Evolutionary conservation across 768 basidiomycete genomes (phyloP), one percentile per base, ranked within the genome.

Genomic region (Obba rivulosa): DNA sequence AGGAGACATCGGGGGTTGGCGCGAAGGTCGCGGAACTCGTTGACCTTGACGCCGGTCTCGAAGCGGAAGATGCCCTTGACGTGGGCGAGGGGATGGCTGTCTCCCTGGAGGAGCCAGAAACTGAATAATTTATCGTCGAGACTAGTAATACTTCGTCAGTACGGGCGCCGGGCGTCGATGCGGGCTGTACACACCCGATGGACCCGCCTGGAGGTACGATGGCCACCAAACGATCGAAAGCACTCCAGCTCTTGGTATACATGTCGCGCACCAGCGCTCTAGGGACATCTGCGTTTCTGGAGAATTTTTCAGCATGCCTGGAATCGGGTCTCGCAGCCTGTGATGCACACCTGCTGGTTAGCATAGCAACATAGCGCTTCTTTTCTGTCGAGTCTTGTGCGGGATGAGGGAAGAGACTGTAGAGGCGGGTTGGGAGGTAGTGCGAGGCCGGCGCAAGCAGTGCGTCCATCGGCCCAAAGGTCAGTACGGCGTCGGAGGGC

Each of bases 201-300:
- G 87, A 88, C 7, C 90, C 90, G 9, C 89, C 90, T 0, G 89
- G 89, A n/a, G 90, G 88, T 0, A 92, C 88, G 51, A 92, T 89
- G 4, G 87, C 85, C 16, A 92, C 85, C 5, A 93, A 76, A 9
- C 90, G 80, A 62, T 92, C 89, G 57, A 93, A 92, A 2, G 89
- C 89, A 61, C 87, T 89, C 90, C 91, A 92, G 54, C 86, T 89
- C 66, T 92, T 92, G 21, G 88, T 91, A 61, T 92, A 92, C 85
- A 90, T 87, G 56, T 92, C 89, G 48, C 89, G 80, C 40, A 91
- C 90, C 17, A 90, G 74, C 1, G 87, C 85, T 43, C 89, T 79
- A 10, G 90, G 86, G 21, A 89, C 83, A 61, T 91, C 89, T 14
- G 87, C 87, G 62, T 92, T 92, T 63, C 88, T 85, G 56, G 34